Percentiles rank a stretch among this genome's conserved stretches.
These are phyloP conservation scores for Calvatia gigantea DNA, from an alignment of 768 basidiomycete genomes.

Conservation along the genomic window DNA sequence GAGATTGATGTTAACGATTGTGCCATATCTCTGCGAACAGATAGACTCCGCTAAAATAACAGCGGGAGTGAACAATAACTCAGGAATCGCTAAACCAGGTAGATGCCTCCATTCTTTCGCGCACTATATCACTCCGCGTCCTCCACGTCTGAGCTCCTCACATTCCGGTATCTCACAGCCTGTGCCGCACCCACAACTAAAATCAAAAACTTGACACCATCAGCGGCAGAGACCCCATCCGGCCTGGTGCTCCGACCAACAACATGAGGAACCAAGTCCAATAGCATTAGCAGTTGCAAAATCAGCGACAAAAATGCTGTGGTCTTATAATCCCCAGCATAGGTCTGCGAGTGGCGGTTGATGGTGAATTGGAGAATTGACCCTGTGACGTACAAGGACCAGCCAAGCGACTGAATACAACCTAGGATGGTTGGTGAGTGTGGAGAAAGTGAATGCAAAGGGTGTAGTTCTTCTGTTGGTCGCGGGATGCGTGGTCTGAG, in stretches of 20 bases:
- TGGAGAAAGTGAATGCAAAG: not conserved
- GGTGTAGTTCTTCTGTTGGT: not conserved
- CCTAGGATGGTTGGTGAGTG: not conserved
- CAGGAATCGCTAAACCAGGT: too few species aligned
- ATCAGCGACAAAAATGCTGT: not conserved
- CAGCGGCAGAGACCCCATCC: not conserved
- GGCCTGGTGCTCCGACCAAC: not conserved
- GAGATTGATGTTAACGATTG: too few species aligned
- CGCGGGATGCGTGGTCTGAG: conserved; percentile 7
- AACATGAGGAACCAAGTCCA: not conserved
- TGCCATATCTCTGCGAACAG: too few species aligned
- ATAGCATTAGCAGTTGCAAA: not conserved
- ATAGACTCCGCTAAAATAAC: too few species aligned
- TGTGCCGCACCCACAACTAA: not conserved
- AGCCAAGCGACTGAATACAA: not conserved
- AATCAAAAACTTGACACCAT: not conserved
- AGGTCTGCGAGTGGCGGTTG: conserved; percentile 19
- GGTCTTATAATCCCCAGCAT: conserved; percentile 21
- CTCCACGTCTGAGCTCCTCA: not conserved
- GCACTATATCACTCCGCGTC: not conserved
- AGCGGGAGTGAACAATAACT: too few species aligned
- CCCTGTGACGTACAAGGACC: conserved; percentile 14
- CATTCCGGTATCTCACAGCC: conserved; percentile 1
- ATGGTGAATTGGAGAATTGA: conserved; percentile 20
- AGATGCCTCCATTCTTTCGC: too few species aligned